Conservation (phyloP, 768 basidiomycete genomes). For the Pleurotus tuoliensis region DNA sequence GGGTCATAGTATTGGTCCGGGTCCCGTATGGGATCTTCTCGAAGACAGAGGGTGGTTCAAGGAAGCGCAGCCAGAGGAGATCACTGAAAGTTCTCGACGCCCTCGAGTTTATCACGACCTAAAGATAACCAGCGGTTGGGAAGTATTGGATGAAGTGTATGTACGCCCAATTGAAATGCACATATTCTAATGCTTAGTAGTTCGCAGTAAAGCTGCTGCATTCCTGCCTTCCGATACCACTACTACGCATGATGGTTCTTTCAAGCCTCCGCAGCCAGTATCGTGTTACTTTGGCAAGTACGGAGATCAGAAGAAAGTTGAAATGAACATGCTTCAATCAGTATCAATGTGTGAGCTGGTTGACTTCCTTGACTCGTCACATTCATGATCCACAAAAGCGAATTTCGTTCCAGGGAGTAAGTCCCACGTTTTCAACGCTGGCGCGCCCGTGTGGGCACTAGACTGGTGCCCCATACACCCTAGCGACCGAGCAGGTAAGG, state of each 20-base stretch:
- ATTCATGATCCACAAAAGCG: slow-evolving; percentile 34
- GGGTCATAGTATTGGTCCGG: slow-evolving; percentile 71
- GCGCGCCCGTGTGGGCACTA: slow-evolving; percentile 85
- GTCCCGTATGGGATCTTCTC: slow-evolving; percentile 74
- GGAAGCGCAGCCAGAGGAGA: slow-evolving; percentile 38
- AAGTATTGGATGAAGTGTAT: slow-evolving; percentile 45
- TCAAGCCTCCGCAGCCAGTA: slow-evolving; percentile 50
- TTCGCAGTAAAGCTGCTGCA: slow-evolving; percentile 45
- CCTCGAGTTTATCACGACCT: slow-evolving; percentile 56
- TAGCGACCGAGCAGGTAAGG: slow-evolving; percentile 49
- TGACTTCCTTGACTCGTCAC: background rate
- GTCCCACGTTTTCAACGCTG: slow-evolving; percentile 77
- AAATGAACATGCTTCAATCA: slow-evolving; percentile 54
- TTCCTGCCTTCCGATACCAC: slow-evolving; percentile 57
- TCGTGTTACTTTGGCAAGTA: slow-evolving; percentile 67
- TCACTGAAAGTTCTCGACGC: slow-evolving; percentile 46
- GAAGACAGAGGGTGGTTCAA: slow-evolving; percentile 82
- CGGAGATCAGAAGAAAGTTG: slow-evolving; percentile 42
- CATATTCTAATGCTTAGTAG: slow-evolving; percentile 3
- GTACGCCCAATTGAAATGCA: slow-evolving; percentile 18
- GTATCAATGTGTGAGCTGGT: slow-evolving; percentile 50
- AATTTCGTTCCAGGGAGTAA: slow-evolving; percentile 53
- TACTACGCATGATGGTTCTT: slow-evolving; percentile 46
- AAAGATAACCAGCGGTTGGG: slow-evolving; percentile 39
- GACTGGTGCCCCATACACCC: slow-evolving; percentile 89